These are phyloP conservation scores for Limonium bicolor DNA, from an alignment of 148 eudicot genomes.

Conservation along the genomic window DNA sequence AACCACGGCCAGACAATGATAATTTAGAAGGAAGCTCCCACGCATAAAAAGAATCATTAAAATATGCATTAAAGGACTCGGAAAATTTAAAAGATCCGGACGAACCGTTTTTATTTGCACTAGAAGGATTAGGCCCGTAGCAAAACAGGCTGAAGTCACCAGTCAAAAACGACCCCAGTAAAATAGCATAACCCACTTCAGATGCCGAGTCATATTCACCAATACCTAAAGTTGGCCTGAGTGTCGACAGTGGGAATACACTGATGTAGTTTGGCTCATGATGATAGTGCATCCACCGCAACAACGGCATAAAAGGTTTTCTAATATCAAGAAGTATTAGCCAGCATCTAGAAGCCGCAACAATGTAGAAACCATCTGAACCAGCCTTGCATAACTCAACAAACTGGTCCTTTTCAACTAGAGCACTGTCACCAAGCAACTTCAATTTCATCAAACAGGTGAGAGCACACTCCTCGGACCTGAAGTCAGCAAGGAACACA, in stretches of 20 bases:
- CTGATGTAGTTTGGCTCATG: slow-evolving; percentile 34
- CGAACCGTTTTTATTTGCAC: slow-evolving; percentile 8
- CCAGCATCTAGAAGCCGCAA: slow-evolving; percentile 38
- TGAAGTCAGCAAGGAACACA: slow-evolving; percentile 53
- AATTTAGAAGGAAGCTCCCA: slow-evolving; percentile 73
- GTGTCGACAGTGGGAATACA: slow-evolving; percentile 29
- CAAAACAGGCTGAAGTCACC: slow-evolving; percentile 52
- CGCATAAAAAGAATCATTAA: too few species aligned
- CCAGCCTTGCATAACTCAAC: slow-evolving; percentile 46
- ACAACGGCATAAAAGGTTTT: slow-evolving; percentile 36
- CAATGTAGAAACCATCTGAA: slow-evolving; percentile 30
- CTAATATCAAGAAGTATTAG: slow-evolving; percentile 65
- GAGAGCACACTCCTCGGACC: slow-evolving; percentile 21
- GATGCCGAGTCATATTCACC: slow-evolving; percentile 25
- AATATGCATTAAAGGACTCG: too few species aligned
- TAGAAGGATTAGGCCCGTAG: slow-evolving; percentile 33
- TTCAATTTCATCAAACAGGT: slow-evolving; percentile 38
- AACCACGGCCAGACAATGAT: slow-evolving; percentile 31
- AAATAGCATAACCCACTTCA: slow-evolving; percentile 36
- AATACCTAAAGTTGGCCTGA: slow-evolving; percentile 35
- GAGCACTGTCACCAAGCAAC: slow-evolving; percentile 8
- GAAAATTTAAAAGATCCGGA: slow-evolving; percentile 20
- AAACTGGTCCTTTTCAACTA: slow-evolving; percentile 28
- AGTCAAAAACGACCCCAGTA: slow-evolving; percentile 80
- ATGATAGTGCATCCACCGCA: slow-evolving; percentile 60